Evolutionary conservation across 306 rosid genomes (phyloP).

Genomic region (Acacia crassicarpa): DNA sequence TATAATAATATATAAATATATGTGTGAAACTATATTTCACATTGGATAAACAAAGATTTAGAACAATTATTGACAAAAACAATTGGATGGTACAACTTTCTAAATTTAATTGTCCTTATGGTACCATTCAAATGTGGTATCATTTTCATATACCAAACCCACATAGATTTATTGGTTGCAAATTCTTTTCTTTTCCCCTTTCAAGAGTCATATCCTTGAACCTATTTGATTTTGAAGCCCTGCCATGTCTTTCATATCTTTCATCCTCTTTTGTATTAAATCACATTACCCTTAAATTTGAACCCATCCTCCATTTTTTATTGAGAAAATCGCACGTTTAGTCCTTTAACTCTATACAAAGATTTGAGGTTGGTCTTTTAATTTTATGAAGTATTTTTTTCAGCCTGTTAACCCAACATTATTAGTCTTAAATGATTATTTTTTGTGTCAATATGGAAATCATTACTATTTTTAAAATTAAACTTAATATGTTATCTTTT

Average conservation of each 20-base stretch:
- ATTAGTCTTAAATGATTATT: too few species aligned
- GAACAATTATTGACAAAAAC: neutral
- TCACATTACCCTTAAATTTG: neutral
- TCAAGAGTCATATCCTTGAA: neutral
- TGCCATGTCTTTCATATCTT: neutral
- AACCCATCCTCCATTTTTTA: neutral
- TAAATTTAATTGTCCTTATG: neutral
- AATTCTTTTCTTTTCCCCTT: neutral
- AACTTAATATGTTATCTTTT: too few species aligned
- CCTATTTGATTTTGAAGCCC: neutral
- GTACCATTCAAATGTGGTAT: neutral
- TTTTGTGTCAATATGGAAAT: too few species aligned
- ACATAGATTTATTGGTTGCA: neutral
- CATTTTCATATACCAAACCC: neutral
- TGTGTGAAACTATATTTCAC: neutral
- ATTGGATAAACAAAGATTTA: neutral
- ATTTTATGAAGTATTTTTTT: too few species aligned
- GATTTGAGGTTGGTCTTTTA: too few species aligned
- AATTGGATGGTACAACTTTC: neutral
- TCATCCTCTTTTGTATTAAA: neutral
- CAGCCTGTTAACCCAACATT: too few species aligned
- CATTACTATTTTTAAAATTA: too few species aligned
- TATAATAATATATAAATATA: neutral
- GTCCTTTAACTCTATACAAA: too few species aligned
- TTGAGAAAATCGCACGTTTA: too few species aligned